Conservation (phyloP, 495 filamentous ascomycete genomes). For the Neurospora hispaniola region DNA sequence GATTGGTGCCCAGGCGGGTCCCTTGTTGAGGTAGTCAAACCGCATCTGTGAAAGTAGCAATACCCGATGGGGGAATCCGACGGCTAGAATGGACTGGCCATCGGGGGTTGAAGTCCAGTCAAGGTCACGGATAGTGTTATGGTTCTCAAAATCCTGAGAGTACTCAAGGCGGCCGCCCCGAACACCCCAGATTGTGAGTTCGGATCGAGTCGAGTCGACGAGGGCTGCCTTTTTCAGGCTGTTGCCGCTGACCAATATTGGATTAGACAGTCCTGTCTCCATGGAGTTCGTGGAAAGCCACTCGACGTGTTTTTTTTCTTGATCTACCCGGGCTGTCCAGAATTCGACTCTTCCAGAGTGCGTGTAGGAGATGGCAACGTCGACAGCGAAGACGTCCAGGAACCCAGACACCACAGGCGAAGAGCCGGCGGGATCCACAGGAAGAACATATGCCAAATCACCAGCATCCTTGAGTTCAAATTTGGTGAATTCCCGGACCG, state of each 20-base stretch:
- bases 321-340: slow-evolving; percentile 74
- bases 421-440: slow-evolving; percentile 82
- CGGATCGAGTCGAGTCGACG: slow-evolving; percentile 61
- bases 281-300: slow-evolving; percentile 81
- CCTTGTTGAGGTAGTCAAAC: slow-evolving; percentile 84
- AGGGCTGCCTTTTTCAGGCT: slow-evolving; percentile 80
- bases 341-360: slow-evolving; percentile 64
- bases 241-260: slow-evolving; percentile 73
- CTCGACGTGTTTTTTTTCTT: slow-evolving; percentile 44
- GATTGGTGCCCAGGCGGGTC: slow-evolving; percentile 82
- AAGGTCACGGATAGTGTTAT: slow-evolving; percentile 72
- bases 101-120: slow-evolving; percentile 95
- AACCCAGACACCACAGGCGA: slow-evolving; percentile 63
- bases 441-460: slow-evolving; percentile 71
- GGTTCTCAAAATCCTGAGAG: slow-evolving; percentile 56
- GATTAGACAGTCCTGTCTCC: slow-evolving; percentile 65
- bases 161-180: slow-evolving; percentile 74
- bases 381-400: slow-evolving; percentile 77
- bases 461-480: slow-evolving; percentile 65
- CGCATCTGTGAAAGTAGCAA: slow-evolving; percentile 82
- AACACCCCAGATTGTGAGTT: slow-evolving; percentile 86
- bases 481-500: slow-evolving; percentile 54
- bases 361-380: slow-evolving; percentile 83
- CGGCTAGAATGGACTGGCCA: slow-evolving; percentile 79
- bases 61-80: slow-evolving; percentile 80